Evolutionary conservation across 768 basidiomycete genomes (phyloP).

Genomic region (Agaricus blazei): DNA sequence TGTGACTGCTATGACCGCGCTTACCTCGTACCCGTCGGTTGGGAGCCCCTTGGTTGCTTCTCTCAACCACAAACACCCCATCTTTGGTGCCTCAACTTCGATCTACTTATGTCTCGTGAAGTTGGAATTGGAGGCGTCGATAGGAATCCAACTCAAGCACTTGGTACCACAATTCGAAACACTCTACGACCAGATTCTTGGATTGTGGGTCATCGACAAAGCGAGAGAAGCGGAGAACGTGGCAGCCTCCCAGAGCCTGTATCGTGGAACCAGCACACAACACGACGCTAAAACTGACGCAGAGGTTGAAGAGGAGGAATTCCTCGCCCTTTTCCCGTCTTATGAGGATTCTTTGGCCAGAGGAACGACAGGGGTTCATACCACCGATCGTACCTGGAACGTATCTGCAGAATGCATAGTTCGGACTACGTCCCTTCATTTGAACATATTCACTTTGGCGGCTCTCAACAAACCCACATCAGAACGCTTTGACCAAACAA

Average conservation of each 20-base stretch:
- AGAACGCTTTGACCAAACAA: neutral
- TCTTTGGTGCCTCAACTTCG: constrained; percentile 30
- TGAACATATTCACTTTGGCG: constrained; percentile 30
- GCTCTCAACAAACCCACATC: neutral
- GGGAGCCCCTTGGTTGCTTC: neutral
- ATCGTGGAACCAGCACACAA: constrained; percentile 56
- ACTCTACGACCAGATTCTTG: constrained; percentile 63
- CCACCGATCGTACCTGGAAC: constrained; percentile 16
- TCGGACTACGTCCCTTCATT: constrained; percentile 44
- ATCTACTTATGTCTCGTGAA: constrained; percentile 47
- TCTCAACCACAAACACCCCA: constrained; percentile 17
- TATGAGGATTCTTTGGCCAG: constrained; percentile 56
- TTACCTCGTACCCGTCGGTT: constrained; percentile 53
- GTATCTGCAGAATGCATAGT: constrained; percentile 30
- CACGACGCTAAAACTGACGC: constrained; percentile 58
- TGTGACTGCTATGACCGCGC: constrained; percentile 20
- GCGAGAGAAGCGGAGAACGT: constrained; percentile 62
- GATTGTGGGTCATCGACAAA: constrained; percentile 83
- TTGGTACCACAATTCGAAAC: constrained; percentile 35
- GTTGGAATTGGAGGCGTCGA: constrained; percentile 35
- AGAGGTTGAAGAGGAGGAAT: constrained; percentile 80
- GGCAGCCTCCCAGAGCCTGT: constrained; percentile 66
- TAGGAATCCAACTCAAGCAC: constrained; percentile 30
- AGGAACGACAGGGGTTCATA: constrained; percentile 10
- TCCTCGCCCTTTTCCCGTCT: constrained; percentile 79